Evolutionary conservation across 768 basidiomycete genomes (phyloP).

Genomic region (Tylopilus plumbeoviolaceoides): DNA sequence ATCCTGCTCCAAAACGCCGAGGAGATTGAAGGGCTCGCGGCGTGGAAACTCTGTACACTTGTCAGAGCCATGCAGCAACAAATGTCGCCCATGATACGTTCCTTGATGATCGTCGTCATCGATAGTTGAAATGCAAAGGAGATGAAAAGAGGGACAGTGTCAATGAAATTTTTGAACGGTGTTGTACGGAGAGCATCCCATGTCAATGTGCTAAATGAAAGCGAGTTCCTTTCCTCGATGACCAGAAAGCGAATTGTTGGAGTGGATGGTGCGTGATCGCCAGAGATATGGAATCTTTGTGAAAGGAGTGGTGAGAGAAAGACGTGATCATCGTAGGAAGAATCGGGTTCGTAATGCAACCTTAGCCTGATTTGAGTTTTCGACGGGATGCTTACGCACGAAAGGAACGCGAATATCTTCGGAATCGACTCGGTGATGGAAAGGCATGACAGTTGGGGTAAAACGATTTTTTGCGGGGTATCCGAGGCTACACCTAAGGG

Average conservation of each 20-base stretch:
- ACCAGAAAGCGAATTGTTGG: not conserved
- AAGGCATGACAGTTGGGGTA: not conserved
- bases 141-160: too few relatives aligned
- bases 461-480: not conserved
- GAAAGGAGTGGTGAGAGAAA: too few relatives aligned
- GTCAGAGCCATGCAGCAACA: not conserved
- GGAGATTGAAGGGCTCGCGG: not conserved
- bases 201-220: too few relatives aligned
- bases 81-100: not conserved
- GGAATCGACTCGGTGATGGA: not conserved
- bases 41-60: not conserved
- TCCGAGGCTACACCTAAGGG: not conserved
- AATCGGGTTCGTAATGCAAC: too few relatives aligned
- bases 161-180: too few relatives aligned
- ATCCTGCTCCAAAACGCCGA: conserved; percentile 4
- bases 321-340: too few relatives aligned
- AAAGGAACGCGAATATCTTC: not conserved
- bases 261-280: not conserved
- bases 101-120: not conserved
- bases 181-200: too few relatives aligned
- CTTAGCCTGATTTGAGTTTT: too few relatives aligned
- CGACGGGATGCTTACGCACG: not conserved
- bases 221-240: not conserved
- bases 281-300: too few relatives aligned
- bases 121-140: too few relatives aligned